A percentile compares a stretch with the other conserved stretches of the same genome.
These are phyloP conservation scores for Lecanicillium sp. DNA, from an alignment of 2,329 filamentous ascomycete genomes.

Conservation along the genomic window DNA sequence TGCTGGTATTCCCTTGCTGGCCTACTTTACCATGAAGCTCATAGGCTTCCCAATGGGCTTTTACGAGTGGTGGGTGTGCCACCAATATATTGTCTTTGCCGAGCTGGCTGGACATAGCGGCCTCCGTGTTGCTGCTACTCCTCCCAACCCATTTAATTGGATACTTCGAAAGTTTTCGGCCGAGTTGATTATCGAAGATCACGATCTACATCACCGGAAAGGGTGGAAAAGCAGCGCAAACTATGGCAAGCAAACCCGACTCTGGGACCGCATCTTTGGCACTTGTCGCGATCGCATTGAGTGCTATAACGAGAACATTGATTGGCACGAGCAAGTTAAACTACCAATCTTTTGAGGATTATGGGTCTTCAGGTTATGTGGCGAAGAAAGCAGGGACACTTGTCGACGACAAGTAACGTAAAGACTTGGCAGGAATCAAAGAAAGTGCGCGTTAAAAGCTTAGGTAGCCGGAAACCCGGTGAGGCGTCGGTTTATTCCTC, in stretches of 20 bases:
- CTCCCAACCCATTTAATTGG: conserved; percentile 25
- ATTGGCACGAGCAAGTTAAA: background rate
- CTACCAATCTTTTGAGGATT: conserved; percentile 1
- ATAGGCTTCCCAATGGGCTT: conserved; percentile 33
- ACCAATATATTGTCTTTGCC: conserved; percentile 32
- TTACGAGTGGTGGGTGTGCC: conserved; percentile 38
- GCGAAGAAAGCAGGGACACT: too few species aligned
- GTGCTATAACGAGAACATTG: conserved; percentile 2
- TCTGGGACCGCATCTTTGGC: conserved; percentile 6
- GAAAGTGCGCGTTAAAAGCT: too few species aligned
- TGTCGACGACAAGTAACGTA: too few species aligned
- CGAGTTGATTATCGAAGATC: conserved; percentile 34
- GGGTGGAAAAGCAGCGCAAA: conserved; percentile 18
- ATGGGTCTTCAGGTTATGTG: too few species aligned
- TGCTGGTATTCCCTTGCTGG: conserved; percentile 29
- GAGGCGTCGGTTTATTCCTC: too few species aligned
- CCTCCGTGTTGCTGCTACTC: conserved; percentile 25
- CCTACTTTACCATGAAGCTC: conserved; percentile 25
- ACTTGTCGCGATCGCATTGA: conserved; percentile 5
- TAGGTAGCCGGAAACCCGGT: too few species aligned
- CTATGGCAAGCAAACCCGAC: conserved; percentile 6
- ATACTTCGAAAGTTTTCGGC: conserved; percentile 21
- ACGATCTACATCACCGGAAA: conserved; percentile 30
- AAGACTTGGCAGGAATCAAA: too few species aligned
- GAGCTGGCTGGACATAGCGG: conserved; percentile 31